Evolutionary conservation across 345 rosid genomes (phyloP), one percentile per base, ranked within the genome.

Genomic region (Punica granatum): DNA sequence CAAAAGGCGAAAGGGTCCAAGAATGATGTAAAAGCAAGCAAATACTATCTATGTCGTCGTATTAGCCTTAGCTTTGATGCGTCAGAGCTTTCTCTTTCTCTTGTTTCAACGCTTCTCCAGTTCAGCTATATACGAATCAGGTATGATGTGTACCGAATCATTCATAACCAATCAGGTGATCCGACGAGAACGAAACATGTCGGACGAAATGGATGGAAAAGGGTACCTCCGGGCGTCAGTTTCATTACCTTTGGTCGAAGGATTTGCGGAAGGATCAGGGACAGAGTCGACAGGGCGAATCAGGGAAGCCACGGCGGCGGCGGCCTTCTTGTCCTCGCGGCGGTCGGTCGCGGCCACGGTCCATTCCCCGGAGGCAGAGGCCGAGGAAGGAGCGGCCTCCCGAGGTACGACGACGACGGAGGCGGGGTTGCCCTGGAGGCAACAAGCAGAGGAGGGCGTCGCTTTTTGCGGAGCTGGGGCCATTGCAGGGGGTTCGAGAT

Each of bases 401-500:
- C 58, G 58, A n/a, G 79, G 58, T 4, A 11, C 6, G 42, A 41
- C 49, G 69, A 37, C 16, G 35, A 72, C 5, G 42, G 65, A 15
- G 61, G 49, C 26, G 25, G 65, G 49, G 61, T 44, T 63, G 60
- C 30, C 28, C 6, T 68, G 23, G 32, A n/a, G 25, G 65, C 74
- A 60, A 32, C 69, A 60, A 49, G 76, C 37, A 35, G 79, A 66
- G 72, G 71, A 61, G 69, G 78, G 79, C 97, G 96, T 78, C 92
- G 92, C 67, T 79, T 79, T 87, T 90, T 90, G 68, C 97, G 89
- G 33, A 89, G 85, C 54, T 90, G 97, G 64, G 97, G 97, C 92
- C 97, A 90, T 93, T 90, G 98, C 64, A 87, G 72, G 49, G 97
- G 97, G 76, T 93, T 93, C 42, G 81, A 84, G 56, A 86, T 88